Conservation (phyloP, 2,329 filamentous ascomycete species). For the Fusarium luffae region DNA sequence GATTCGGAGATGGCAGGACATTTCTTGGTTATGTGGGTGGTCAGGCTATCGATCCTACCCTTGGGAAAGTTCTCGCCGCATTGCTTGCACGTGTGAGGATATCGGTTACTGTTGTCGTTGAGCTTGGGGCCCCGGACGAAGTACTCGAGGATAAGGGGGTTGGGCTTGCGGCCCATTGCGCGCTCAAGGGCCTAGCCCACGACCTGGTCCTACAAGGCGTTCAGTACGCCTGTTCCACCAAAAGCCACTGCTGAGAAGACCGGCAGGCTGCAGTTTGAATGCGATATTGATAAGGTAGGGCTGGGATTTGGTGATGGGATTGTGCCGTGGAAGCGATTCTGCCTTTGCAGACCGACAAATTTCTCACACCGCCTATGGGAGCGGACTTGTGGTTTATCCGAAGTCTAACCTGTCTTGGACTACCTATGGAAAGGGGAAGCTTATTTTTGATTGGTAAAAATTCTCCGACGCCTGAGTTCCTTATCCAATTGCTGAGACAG, state of each 20-base stretch:
- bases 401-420: not conserved
- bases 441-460: conserved; percentile 33
- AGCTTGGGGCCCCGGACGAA: conserved; percentile 89
- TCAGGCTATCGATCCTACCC: conserved; percentile 85
- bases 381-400: conserved; percentile 43
- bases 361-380: conserved; percentile 53
- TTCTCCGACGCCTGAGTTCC: not conserved
- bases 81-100: conserved; percentile 88
- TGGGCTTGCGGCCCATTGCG: conserved; percentile 84
- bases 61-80: conserved; percentile 92
- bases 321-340: conserved; percentile 50
- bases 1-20: conserved; percentile 81
- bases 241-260: conserved; percentile 22
- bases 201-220: conserved; percentile 38
- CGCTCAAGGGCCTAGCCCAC: conserved; percentile 40
- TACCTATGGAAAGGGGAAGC: no score
- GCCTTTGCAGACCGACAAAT: conserved; percentile 56
- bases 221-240: conserved; percentile 34
- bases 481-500: conserved; percentile 7
- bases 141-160: conserved; percentile 86
- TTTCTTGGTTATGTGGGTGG: conserved; percentile 84
- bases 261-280: conserved; percentile 19
- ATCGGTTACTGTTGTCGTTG: conserved; percentile 89
- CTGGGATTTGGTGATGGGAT: conserved; percentile 43
- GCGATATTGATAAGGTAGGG: conserved; percentile 24